Base-by-base conservation (phyloP, 2,329 filamentous ascomycete species). In the Calonectria crousiana region DNA sequence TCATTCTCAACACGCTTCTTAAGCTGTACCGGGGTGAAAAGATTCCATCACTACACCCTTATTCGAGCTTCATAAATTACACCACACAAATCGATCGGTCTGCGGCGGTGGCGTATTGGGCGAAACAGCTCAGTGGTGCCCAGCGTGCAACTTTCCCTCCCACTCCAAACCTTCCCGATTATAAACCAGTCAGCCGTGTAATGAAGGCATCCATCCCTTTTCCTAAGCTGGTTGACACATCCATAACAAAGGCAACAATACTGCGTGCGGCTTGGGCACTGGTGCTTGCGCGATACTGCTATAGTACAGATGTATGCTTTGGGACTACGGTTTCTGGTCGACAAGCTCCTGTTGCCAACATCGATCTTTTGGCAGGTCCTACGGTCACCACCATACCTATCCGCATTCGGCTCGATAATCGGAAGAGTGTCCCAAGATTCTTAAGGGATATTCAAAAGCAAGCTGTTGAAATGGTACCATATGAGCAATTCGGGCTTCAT, bases 221-320 rank as follows among this genome's bases (percentile, higher is more conserved):
- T 30, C 47, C 65, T 18, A 53, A 67, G 30, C 13, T 53, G 1
- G n/a, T n/a, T 11, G 47, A 62, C 51, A 60, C 47, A 5, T 56
- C 38, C 26, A 68, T 75, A 4, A 78, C 77, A 0, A 68, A 68
- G 6, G 51, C 79, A 0, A 80, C 53, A 0, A 16, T 78, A 16
- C 20, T 81, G 11, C 72, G 75, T 1, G 86, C 88, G 34, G 90
- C 90, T 0, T 86, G 89, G 78, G 86, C 87, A 9, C 87, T 89
- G 69, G 78, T 93, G 2, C 92, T 4, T 83, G 86, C 23, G 83
- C 84, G 10, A 92, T 92, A 75, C 79, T 85, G 2, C 20, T 88
- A 73, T 1, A 74, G 70, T 0, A 58, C 83, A 1, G 86, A 88
- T 66, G 81, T 88, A 13, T 79, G 85, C 8, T 88, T 88, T 67